Base-by-base conservation (phyloP, 257 asterid genomes). In the Echites panduratus region DNA sequence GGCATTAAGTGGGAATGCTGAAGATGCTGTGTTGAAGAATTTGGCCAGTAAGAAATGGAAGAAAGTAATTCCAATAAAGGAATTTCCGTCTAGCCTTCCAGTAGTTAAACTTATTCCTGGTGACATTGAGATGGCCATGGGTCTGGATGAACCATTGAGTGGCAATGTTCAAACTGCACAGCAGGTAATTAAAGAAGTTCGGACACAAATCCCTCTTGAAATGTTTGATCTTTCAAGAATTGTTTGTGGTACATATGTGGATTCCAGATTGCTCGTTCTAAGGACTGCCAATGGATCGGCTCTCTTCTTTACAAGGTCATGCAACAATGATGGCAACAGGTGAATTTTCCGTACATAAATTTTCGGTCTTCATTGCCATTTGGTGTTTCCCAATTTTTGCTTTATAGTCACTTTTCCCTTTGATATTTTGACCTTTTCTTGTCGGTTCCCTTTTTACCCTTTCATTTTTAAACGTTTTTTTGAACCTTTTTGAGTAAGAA, bases 171-270 rank as follows among this genome's bases (percentile, higher is more conserved):
- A 70, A 75, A 70, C 61, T 3, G 96, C 95, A 19, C 87, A 83
- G 70, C 76, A 75, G 38, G 91, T 90, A 20, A 71, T 89, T 41
- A 82, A 79, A 0, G 97, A 94, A 59, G 89, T 87, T 63, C 84
- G 92, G 66, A 82, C 78, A 69, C 99, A 91, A 58, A 76, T 91
- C 24, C 99, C 99, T 0, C 93, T 95, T 3, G 99, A 91, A 78
- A 57, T 86, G 74, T 91, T 91, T 59, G 98, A 91, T 81, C 79
- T 84, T 44, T 87, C 97, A 0, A 88, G 86, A 59, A 78, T 94
- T n/a, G 89, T 94, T 1, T 94, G 96, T 66, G 98, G 97, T 13
- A 91, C 98, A 7, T 94, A 86, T 32, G 82, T 91, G 1, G 97
- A 91, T 82, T 78, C 95, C n/a, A 89, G 96, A 86, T 74, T 93